Evolutionary conservation across 2,329 filamentous ascomycete genomes (phyloP).

Genomic region (Colletotrichum somersetense): DNA sequence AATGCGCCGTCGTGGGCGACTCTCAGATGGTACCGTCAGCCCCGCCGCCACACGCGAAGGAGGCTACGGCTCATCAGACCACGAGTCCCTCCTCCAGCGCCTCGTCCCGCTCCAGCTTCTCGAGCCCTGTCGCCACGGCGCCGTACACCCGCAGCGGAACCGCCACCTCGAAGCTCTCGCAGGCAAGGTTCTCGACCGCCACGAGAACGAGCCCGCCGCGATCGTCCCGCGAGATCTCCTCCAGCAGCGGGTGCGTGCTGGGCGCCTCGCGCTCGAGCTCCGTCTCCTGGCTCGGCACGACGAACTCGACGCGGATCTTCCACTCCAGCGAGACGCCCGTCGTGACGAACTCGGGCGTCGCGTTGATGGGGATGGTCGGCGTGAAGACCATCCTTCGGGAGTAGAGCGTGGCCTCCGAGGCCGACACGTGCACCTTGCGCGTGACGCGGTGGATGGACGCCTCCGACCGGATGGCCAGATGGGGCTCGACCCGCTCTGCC

Average conservation of each 20-base stretch:
- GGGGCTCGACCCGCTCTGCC: constrained; percentile 83
- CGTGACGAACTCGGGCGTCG: constrained; percentile 92
- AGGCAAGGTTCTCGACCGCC: constrained; percentile 81
- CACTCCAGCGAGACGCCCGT: constrained; percentile 89
- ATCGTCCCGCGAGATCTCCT: constrained; percentile 84
- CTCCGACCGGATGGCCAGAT: constrained; percentile 85
- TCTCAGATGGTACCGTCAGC: neutral
- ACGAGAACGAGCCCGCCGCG: constrained; percentile 80
- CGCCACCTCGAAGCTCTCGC: constrained; percentile 91
- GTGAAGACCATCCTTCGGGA: constrained; percentile 83
- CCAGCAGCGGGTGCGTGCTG: constrained; percentile 70
- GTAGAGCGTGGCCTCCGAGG: constrained; percentile 86
- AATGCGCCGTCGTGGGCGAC: neutral
- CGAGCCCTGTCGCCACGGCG: constrained; percentile 68
- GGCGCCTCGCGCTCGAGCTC: constrained; percentile 36
- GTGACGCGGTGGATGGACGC: constrained; percentile 90
- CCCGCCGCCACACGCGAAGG: neutral
- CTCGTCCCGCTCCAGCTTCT: constrained; percentile 68
- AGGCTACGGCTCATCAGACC: constrained; percentile 47
- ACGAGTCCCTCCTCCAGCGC: constrained; percentile 61
- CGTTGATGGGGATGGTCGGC: constrained; percentile 83
- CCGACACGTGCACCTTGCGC: constrained; percentile 81
- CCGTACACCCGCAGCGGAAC: constrained; percentile 88
- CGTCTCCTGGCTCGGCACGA: constrained; percentile 69
- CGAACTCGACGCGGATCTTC: constrained; percentile 92